Evolutionary conservation across 495 filamentous ascomycete genomes (phyloP).

Genomic region (Podospora conica): DNA sequence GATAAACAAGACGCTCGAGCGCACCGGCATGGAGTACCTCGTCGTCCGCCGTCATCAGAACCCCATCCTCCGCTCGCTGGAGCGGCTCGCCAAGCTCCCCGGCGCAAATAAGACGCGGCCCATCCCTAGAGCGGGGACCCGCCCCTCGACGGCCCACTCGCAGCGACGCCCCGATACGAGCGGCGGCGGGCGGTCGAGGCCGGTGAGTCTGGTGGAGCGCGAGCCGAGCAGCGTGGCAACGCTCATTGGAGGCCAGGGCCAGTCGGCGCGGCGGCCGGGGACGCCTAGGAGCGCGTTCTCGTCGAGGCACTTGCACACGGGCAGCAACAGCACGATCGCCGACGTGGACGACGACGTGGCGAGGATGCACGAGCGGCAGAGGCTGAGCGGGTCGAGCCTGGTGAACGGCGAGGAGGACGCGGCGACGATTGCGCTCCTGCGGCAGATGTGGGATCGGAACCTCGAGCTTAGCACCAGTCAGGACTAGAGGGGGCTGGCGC

Average conservation of each 20-base stretch:
- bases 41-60: constrained; percentile 64
- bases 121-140: constrained; percentile 31
- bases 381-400: constrained; percentile 38
- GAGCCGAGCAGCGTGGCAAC: constrained; percentile 2
- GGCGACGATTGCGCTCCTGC: constrained; percentile 39
- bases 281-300: constrained; percentile 28
- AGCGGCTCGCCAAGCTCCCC: constrained; percentile 46
- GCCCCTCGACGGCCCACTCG: constrained; percentile 15
- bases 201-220: neutral
- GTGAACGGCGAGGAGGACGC: constrained; percentile 40
- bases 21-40: constrained; percentile 58
- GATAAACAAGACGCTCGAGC: constrained; percentile 52
- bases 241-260: constrained; percentile 20
- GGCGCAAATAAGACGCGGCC: constrained; percentile 41
- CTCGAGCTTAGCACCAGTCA: constrained; percentile 46
- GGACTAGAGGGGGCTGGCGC: constrained; percentile 30
- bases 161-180: constrained; percentile 9
- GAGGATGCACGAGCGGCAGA: constrained; percentile 23
- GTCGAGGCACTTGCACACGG: constrained; percentile 12
- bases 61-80: constrained; percentile 53
- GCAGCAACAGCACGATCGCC: constrained; percentile 35
- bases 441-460: constrained; percentile 51
- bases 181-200: constrained; percentile 4
- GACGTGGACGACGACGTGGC: constrained; percentile 28
- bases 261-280: constrained; percentile 13